These are phyloP conservation scores for Yarrowia porcina DNA, from an alignment of 805 yeast genomes.

Conservation along the genomic window DNA sequence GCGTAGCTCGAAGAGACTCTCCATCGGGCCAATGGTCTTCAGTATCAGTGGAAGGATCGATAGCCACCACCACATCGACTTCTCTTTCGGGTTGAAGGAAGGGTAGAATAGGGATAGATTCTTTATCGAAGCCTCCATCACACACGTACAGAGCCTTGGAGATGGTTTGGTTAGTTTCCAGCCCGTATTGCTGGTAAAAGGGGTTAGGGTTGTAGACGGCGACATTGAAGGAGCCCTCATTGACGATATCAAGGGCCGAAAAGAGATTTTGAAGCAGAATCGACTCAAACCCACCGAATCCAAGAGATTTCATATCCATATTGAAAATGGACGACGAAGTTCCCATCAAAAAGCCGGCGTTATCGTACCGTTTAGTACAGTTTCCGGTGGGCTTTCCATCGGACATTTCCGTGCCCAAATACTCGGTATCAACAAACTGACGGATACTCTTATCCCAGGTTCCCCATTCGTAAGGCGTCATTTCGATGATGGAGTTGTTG, in stretches of 20 bases:
- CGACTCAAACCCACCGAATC: neutral
- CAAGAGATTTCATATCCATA: conserved; percentile 36
- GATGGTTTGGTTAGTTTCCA: conserved; percentile 42
- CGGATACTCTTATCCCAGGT: conserved; percentile 79
- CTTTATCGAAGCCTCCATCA: conserved; percentile 71
- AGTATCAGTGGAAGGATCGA: conserved; percentile 68
- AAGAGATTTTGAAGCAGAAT: conserved; percentile 51
- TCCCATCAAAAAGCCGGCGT: conserved; percentile 77
- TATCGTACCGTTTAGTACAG: conserved; percentile 72
- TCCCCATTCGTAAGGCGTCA: conserved; percentile 69
- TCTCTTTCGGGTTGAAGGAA: conserved; percentile 56
- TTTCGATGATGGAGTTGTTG: conserved; percentile 24
- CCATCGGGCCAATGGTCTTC: conserved; percentile 62
- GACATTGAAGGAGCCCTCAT: conserved; percentile 48
- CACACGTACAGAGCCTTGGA: conserved; percentile 47
- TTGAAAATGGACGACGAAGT: conserved; percentile 81
- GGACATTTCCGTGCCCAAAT: conserved; percentile 62
- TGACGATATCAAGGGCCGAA: conserved; percentile 46
- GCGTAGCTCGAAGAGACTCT: conserved; percentile 54
- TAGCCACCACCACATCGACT: conserved; percentile 63
- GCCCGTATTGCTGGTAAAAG: conserved; percentile 48
- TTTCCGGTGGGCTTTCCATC: conserved; percentile 53
- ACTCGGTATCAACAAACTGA: conserved; percentile 63
- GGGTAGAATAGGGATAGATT: conserved; percentile 63
- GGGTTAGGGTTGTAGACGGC: conserved; percentile 74